Conservation (phyloP, 2,329 filamentous ascomycete genomes). For the Exserohilum turcica region DNA sequence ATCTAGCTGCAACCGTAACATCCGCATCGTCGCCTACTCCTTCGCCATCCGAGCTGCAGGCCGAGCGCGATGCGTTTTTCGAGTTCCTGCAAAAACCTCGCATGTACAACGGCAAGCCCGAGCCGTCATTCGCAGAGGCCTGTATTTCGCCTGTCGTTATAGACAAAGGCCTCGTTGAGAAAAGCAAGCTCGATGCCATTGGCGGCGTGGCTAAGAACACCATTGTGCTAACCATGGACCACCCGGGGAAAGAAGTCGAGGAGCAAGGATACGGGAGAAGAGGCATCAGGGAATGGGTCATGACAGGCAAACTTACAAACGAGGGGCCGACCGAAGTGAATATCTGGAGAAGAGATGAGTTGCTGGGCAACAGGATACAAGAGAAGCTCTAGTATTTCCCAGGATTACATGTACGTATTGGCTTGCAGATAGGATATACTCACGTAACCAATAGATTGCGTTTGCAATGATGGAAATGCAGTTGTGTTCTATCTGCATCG, state of each 20-base stretch:
- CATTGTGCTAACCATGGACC: slow-evolving; percentile 59
- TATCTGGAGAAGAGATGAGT: slow-evolving; percentile 53
- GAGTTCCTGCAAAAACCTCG: slow-evolving; percentile 61
- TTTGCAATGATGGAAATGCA: too few relatives aligned
- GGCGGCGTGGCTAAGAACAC: slow-evolving; percentile 54
- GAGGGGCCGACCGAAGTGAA: slow-evolving; percentile 63
- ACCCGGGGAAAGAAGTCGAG: slow-evolving; percentile 62
- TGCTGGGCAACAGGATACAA: slow-evolving; percentile 44
- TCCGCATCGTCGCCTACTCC: slow-evolving; percentile 31
- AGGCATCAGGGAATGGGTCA: slow-evolving; percentile 61
- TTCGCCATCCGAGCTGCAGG: slow-evolving; percentile 48
- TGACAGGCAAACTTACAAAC: slow-evolving; percentile 62
- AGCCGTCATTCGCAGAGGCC: slow-evolving; percentile 52
- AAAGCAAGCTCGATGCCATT: slow-evolving; percentile 35
- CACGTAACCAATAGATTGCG: too few relatives aligned
- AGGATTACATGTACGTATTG: not conserved
- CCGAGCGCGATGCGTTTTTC: slow-evolving; percentile 41
- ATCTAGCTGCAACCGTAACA: slow-evolving; percentile 52
- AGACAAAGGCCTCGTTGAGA: slow-evolving; percentile 46
- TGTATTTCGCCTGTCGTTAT: slow-evolving; percentile 50
- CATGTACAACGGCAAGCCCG: slow-evolving; percentile 30
- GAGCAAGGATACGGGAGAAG: slow-evolving; percentile 53
- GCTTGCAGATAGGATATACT: not conserved
- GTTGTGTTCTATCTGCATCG: not conserved
- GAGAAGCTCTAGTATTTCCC: slow-evolving; percentile 31